These are phyloP conservation scores for Calycina herbarum DNA, from an alignment of 2,329 filamentous ascomycete species.

Conservation along the genomic window DNA sequence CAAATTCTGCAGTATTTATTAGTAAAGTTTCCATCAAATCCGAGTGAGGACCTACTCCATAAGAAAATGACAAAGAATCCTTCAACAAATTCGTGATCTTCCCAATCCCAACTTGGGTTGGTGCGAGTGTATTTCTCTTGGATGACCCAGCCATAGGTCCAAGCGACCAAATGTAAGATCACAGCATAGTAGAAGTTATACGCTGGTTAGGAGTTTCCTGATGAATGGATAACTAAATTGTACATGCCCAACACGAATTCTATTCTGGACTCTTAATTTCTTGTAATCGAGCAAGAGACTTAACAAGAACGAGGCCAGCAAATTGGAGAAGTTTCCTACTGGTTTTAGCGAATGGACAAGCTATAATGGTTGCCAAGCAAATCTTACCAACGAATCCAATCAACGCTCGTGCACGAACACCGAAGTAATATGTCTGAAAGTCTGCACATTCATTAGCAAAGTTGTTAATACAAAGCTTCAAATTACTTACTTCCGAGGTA, in stretches of 20 bases:
- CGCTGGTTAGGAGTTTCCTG: not conserved
- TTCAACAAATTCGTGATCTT: conserved; percentile 57
- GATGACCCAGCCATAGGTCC: conserved; percentile 54
- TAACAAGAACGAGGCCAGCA: conserved; percentile 48
- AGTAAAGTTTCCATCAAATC: not conserved
- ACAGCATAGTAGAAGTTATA: conserved; percentile 52
- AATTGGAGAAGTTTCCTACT: conserved; percentile 39
- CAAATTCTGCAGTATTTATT: conserved; percentile 40
- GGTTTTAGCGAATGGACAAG: not conserved
- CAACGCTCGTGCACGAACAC: conserved; percentile 42
- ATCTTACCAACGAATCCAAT: conserved; percentile 44
- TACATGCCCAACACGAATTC: conserved; percentile 32
- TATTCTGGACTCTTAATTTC: conserved; percentile 38
- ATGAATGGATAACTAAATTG: not conserved
- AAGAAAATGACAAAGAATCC: conserved; percentile 68
- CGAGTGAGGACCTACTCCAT: conserved; percentile 38
- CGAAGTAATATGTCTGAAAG: conserved; percentile 46
- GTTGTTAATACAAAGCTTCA: too few relatives aligned
- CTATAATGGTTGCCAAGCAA: not conserved
- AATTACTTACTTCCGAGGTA: conserved; percentile 42
- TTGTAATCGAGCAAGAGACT: conserved; percentile 47
- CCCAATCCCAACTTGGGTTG: conserved; percentile 65
- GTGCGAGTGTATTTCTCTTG: conserved; percentile 55
- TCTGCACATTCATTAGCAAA: conserved; percentile 17
- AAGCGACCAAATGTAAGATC: conserved; percentile 54